Percentiles rank a stretch among this genome's conserved stretches.
These are phyloP conservation scores for Paspalum notatum DNA, from an alignment of 176 grass and related monocot species.

Conservation along the genomic window DNA sequence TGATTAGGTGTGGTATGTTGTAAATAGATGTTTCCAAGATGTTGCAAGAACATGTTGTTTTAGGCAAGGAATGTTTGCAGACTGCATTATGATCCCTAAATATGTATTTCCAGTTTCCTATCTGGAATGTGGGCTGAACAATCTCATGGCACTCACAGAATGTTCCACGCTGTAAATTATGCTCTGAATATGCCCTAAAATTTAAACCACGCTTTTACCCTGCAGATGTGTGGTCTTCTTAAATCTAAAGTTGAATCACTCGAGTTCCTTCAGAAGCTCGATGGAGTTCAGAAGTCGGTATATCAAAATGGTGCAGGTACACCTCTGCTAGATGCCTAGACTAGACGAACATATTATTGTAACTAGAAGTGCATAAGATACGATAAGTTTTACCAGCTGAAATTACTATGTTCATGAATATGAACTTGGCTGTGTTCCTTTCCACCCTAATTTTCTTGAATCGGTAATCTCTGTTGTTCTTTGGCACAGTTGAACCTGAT, in stretches of 20 bases:
- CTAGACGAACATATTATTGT: conserved; percentile 6
- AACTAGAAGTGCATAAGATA: conserved; percentile 8
- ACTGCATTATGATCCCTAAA: neutral
- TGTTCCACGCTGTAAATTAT: neutral
- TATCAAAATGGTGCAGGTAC: conserved; percentile 57
- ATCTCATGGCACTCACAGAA: neutral
- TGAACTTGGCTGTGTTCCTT: neutral
- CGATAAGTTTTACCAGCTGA: neutral
- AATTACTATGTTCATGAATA: neutral
- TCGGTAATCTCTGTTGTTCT: neutral
- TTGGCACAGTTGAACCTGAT: conserved; percentile 56
- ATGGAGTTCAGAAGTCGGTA: conserved; percentile 55
- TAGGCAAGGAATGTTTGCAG: neutral
- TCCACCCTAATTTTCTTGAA: neutral
- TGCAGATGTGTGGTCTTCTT: conserved; percentile 71
- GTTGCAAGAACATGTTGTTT: conserved; percentile 16
- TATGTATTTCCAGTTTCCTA: neutral
- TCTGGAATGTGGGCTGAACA: neutral
- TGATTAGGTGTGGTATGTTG: neutral
- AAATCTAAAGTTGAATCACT: conserved; percentile 87
- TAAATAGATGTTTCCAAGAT: neutral
- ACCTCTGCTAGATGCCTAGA: neutral
- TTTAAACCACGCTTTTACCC: conserved; percentile 16
- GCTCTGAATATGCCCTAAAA: neutral
- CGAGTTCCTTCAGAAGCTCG: conserved; percentile 74